A percentile compares a stretch with the other conserved stretches of the same genome.
phyloP scores from a whole-genome alignment of 768 basidiomycete species.

The Amylocystis lapponica region DNA sequence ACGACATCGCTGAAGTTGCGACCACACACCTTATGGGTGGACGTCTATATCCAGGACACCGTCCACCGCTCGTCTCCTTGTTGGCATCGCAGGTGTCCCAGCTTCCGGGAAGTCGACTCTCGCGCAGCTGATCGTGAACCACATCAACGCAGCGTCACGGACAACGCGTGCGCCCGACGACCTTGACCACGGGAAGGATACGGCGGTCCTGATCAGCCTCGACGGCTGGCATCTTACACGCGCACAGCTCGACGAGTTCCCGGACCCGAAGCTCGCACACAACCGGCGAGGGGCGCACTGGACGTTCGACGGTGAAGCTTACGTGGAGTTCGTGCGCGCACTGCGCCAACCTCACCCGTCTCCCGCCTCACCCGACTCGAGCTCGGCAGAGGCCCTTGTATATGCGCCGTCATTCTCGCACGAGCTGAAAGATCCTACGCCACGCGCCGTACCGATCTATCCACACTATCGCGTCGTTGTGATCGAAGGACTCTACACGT shows the following conservation, averaged over 20 bases:
- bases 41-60: constrained; percentile 22
- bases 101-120: constrained; percentile 86
- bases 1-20: background rate
- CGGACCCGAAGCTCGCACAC: constrained; percentile 72
- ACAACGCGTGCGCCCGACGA: constrained; percentile 1
- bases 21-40: no score
- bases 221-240: constrained; percentile 94
- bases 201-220: constrained; percentile 66
- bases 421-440: constrained; percentile 77
- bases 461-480: constrained; percentile 72
- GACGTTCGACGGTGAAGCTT: constrained; percentile 81
- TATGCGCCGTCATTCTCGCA: constrained; percentile 86
- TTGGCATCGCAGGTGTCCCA: constrained; percentile 75
- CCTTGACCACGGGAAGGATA: constrained; percentile 6
- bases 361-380: background rate
- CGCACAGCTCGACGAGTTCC: constrained; percentile 67
- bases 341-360: constrained; percentile 36
- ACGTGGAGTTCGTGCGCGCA: constrained; percentile 57
- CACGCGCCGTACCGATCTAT: constrained; percentile 49
- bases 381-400: constrained; percentile 21
- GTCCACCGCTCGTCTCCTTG: constrained; percentile 43
- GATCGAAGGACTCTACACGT: constrained; percentile 87
- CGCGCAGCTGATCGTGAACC: constrained; percentile 49
- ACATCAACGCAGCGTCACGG: constrained; percentile 42
- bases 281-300: constrained; percentile 82